Evolutionary conservation across 495 filamentous ascomycete species (phyloP), one percentile per base, ranked within the genome.

Genomic region (Oidiodendron maius): DNA sequence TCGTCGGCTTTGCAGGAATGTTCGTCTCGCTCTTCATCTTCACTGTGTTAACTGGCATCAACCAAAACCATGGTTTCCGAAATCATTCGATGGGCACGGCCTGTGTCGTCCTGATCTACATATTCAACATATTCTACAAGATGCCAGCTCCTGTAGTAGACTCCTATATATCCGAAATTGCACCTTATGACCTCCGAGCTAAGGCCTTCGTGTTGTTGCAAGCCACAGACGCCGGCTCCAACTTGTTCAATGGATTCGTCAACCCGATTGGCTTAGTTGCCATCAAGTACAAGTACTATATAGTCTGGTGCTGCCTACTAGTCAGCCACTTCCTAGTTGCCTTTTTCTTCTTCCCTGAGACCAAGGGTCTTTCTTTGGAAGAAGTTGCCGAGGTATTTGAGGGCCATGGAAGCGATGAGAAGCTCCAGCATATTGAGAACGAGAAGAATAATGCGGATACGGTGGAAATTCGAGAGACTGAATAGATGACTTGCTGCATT

Each of bases 1-100:
- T 84, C 2, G 62, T 66, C 18, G 66, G 76, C 34, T 82, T 76
- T 11, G 62, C 56, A 1, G 80, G 79, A 52, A 86, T 84, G 81
- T 64, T 77, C 41, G 55, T 67, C 26, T 67, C 76, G 25, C 82
- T 80, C 60, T 62, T 78, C 44, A 67, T 45, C 4, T 15, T 40
- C 5, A 54, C 50, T 11, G 25, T 48, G 11, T 43, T 53, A 5
- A 42, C 50, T 23, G 37, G 21, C 9, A 12, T 48, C 11, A 36
- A 42, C 23, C 12, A 12, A 11, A 11, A 28, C 11, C 36, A 42
- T 9, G 21, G 41, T 13, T 39, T 39, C n/a, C 2, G 11, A 2
- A 50, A 56, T 32, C 15, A 18, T 13, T 36, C 38, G 9, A 25
- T 48, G n/a, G 53, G 48, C 13, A 35, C 13, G 4, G 60, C 43